Percentiles rank a stretch among this genome's conserved stretches.
Conservation (phyloP, 768 basidiomycete genomes). For the Russula dissimulans region DNA sequence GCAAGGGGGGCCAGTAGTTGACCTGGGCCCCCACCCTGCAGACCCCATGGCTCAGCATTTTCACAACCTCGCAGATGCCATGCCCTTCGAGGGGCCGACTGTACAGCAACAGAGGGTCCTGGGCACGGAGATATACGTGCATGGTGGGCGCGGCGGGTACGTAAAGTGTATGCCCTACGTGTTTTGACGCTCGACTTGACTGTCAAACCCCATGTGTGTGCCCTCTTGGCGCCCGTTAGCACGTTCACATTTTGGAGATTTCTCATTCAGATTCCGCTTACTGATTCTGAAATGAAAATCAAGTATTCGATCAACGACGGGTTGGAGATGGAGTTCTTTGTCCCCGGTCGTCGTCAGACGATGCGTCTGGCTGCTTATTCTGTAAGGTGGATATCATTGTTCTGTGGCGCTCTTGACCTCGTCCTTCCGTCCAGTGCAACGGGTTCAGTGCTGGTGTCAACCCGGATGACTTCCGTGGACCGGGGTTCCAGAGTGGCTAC, state of each 20-base stretch:
- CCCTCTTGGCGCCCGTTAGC: conserved; percentile 31
- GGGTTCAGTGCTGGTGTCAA: conserved; percentile 87
- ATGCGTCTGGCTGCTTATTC: conserved; percentile 89
- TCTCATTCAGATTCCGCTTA: conserved; percentile 71
- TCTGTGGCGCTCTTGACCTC: background rate
- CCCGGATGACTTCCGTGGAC: conserved; percentile 74
- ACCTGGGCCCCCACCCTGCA: conserved; percentile 64
- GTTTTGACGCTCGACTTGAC: background rate
- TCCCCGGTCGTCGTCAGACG: conserved; percentile 73
- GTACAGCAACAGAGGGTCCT: conserved; percentile 35
- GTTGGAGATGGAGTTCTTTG: conserved; percentile 66
- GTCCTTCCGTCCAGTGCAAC: conserved; percentile 49
- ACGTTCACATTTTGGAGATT: conserved; percentile 95
- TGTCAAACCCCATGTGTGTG: background rate
- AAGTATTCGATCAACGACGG: conserved; percentile 78
- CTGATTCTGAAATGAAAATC: conserved; percentile 61
- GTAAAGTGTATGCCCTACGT: background rate
- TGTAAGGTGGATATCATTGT: conserved; percentile 32
- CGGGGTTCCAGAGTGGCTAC: conserved; percentile 71
- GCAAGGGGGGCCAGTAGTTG: conserved; percentile 33
- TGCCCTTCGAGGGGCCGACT: conserved; percentile 20
- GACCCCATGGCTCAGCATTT: conserved; percentile 49
- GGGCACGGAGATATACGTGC: conserved; percentile 70
- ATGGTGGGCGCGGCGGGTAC: conserved; percentile 46
- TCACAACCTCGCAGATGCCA: background rate